Evolutionary conservation across 306 rosid species (phyloP).

Genomic region (Styphnolobium japonicum): DNA sequence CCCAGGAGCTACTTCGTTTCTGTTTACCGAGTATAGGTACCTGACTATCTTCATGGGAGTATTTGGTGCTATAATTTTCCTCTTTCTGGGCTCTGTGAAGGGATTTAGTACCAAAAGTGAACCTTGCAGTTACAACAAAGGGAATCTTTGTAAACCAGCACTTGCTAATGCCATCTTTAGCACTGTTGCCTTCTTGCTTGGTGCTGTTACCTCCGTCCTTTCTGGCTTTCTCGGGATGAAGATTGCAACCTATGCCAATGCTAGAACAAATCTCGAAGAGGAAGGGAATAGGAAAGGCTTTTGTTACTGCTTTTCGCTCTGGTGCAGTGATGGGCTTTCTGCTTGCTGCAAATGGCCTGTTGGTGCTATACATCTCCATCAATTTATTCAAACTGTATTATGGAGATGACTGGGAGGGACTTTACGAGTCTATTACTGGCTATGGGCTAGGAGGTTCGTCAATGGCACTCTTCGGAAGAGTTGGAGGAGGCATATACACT

Average conservation of each 20-base stretch:
- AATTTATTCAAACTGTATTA: conserved; percentile 62
- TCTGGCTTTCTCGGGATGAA: conserved; percentile 74
- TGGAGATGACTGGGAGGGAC: conserved; percentile 80
- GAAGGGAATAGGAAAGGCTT: conserved; percentile 63
- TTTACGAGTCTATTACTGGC: conserved; percentile 69
- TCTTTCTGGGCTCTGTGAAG: conserved; percentile 71
- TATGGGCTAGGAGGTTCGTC: conserved; percentile 80
- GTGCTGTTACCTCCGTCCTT: conserved; percentile 59
- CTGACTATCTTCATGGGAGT: conserved; percentile 55
- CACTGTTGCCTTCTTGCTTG: conserved; percentile 66
- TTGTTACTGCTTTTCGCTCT: conserved; percentile 54
- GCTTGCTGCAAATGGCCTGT: conserved; percentile 69
- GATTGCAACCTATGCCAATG: conserved; percentile 74
- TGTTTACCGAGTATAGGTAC: conserved; percentile 58
- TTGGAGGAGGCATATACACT: conserved; percentile 77
- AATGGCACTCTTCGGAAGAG: conserved; percentile 79
- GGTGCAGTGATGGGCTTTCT: conserved; percentile 77
- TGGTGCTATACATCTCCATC: conserved; percentile 53
- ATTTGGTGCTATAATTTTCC: conserved; percentile 52
- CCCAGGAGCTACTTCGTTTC: conserved; percentile 68
- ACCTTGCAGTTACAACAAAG: conserved; percentile 63
- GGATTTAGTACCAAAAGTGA: conserved; percentile 67
- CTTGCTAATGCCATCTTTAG: conserved; percentile 60
- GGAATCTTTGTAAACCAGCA: conserved; percentile 68
- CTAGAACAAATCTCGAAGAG: conserved; percentile 66